Evolutionary conservation across 2,329 filamentous ascomycete genomes (phyloP), one percentile per base, ranked within the genome.

Genomic region (Plectosphaerella sp.): DNA sequence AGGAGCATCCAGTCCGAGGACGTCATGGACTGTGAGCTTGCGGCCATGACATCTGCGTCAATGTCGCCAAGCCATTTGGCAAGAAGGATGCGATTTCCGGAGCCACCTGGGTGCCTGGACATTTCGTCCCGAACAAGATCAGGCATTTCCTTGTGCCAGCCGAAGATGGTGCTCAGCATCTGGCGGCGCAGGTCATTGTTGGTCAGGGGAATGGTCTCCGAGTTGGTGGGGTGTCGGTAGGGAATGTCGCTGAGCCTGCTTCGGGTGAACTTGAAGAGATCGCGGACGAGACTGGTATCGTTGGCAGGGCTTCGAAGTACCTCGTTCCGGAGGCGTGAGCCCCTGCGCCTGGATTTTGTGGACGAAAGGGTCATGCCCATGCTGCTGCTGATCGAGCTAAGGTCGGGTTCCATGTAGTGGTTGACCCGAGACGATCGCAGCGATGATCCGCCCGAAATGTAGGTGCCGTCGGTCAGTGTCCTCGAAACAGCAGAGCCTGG

Each of bases 1-100:
- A 99, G 75, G 53, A 97, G 73, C 91, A 99, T 97, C 94, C 94
- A 99, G 69, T 97, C 94, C 0, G 90, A 89, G 3, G 89, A 91
- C 10, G 91, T 93, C 80, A 94, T 92, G n/a, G 89, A 87, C 59
- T 93, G 85, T 0, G 91, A 88, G 43, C 84, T 89, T 3, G 89
- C 84, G 11, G 85, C 80, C 81, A 96, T 89, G 41, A 91, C 80
- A 61, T 96, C 91, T 1, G 87, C 80, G 54, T 91, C 86, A 37
- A 90, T 83, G 56, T 96, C 89, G 14, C 92, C 91, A 0, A 99
- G 80, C 94, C 94, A 99, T 68, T 95, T 96, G 2, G 90, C 81
- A 5, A 99, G 79, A 39, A 97, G 78, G 49, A 97, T 89, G 12
- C 88, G 84, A 56, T 84, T 88, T 2, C 89, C 81, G 5, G 91